Evolutionary conservation across 2,329 filamentous ascomycete genomes (phyloP), one percentile per base, ranked within the genome.

Genomic region (Eutypa lata): DNA sequence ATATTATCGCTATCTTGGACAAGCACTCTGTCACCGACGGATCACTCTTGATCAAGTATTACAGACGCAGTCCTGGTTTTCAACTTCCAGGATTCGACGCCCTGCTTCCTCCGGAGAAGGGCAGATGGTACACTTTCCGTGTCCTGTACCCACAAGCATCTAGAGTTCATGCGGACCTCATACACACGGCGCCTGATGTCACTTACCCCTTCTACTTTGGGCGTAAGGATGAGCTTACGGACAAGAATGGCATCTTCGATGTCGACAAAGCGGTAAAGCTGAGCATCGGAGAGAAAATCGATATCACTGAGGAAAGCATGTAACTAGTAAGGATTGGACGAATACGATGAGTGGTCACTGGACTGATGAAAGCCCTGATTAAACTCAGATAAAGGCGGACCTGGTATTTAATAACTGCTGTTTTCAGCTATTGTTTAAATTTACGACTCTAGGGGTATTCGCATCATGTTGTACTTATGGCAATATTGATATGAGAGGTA

Each of bases 181-280:
- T 24, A 10, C 38, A 49, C 16, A 24, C 7, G 10, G 53, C 42
- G 18, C 14, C 37, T 19, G 53, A 55, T 43, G 42, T 52, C 3
- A 22, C 28, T n/a, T 55, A 47, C n/a, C 50, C 50, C 4, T 21
- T 28, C 2, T 55, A 55, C n/a, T 55, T 55, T 48, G 50, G 53
- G 10, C 50, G 50, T 2, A 52, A 50, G 53, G 47, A 50, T 13
- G 47, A 48, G 24, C 37, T 52, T n/a, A 53, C 50, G 16, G 35
- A 50, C 31, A 31, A 50, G 42, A 16, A 53, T 11, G 50, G 53
- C 35, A 26, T 55, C 3, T 55, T 55, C 42, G 53, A 55, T 18
- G 50, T 55, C 13, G 11, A 50, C 3, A 52, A 37, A 26, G 53
- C 53, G n/a, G 47, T 31, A 31, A 49, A 31, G 26, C 26, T 31